Percentiles rank a stretch among this genome's conserved stretches.
Conservation (phyloP, 257 asterid genomes). For the Gynochthodes officinalis region DNA sequence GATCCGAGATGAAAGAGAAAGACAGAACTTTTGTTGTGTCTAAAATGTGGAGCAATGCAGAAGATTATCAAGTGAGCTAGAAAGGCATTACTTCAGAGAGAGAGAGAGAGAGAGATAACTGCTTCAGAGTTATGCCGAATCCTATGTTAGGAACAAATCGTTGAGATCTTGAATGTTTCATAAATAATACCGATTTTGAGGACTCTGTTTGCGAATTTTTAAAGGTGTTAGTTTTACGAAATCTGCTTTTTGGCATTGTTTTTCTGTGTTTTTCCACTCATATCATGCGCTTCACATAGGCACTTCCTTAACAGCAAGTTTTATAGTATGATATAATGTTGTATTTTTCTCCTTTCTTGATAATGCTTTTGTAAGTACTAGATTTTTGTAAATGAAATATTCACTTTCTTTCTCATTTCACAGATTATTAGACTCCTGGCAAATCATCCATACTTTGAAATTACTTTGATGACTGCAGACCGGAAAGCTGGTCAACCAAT, state of each 20-base stretch:
- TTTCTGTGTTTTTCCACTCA: too few species aligned
- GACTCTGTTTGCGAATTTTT: too few species aligned
- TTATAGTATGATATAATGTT: neutral
- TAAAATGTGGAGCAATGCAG: neutral
- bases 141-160: neutral
- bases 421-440: slow-evolving; percentile 84
- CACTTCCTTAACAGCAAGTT: too few species aligned
- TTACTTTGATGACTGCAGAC: slow-evolving; percentile 87
- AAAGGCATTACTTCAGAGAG: neutral
- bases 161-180: neutral
- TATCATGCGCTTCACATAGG: too few species aligned
- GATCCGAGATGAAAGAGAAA: neutral
- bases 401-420: slow-evolving; percentile 9
- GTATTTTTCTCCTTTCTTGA: neutral
- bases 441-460: slow-evolving; percentile 64
- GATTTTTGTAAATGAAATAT: slow-evolving; percentile 1
- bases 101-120: too few species aligned
- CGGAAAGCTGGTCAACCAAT: slow-evolving; percentile 95
- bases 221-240: too few species aligned
- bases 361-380: neutral
- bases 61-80: neutral
- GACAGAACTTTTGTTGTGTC: neutral
- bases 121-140: neutral
- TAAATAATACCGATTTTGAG: too few species aligned
- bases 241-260: too few species aligned